Percentiles rank a stretch among this genome's conserved stretches.
These are phyloP conservation scores for Vinca minor DNA, from an alignment of 257 asterid species.

Conservation along the genomic window DNA sequence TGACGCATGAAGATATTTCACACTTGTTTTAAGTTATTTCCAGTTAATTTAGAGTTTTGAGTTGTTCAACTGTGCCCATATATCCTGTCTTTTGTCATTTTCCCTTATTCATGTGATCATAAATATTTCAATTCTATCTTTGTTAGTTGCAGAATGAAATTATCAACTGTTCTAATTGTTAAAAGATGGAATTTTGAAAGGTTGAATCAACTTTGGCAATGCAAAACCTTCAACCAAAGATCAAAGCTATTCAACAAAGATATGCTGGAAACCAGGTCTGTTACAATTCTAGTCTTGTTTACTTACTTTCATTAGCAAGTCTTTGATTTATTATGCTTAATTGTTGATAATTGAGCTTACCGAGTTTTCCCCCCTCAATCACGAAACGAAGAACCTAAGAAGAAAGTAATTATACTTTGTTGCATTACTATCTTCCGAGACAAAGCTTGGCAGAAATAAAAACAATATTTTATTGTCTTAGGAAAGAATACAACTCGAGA, in stretches of 20 bases:
- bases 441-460: constrained; percentile 8
- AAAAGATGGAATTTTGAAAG: constrained; percentile 28
- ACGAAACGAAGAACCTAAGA: not conserved
- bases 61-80: not conserved
- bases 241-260: constrained; percentile 95
- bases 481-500: constrained; percentile 99
- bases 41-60: not conserved
- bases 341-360: not conserved
- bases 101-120: constrained; percentile 1
- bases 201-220: constrained; percentile 95
- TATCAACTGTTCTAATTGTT: not conserved
- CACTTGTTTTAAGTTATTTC: not conserved
- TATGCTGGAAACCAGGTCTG: constrained; percentile 95
- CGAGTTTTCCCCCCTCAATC: not conserved
- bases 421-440: not conserved
- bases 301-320: too few species aligned
- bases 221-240: constrained; percentile 99
- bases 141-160: constrained; percentile 7
- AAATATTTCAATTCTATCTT: not conserved
- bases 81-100: constrained; percentile 1
- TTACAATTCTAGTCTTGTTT: constrained; percentile 4
- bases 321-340: not conserved
- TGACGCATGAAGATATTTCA: not conserved
- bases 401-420: not conserved
- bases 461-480: constrained; percentile 16